A percentile compares a stretch with the other conserved stretches of the same genome.
These are phyloP conservation scores for Neurospora africana DNA, from an alignment of 495 filamentous ascomycete species.

Conservation along the genomic window DNA sequence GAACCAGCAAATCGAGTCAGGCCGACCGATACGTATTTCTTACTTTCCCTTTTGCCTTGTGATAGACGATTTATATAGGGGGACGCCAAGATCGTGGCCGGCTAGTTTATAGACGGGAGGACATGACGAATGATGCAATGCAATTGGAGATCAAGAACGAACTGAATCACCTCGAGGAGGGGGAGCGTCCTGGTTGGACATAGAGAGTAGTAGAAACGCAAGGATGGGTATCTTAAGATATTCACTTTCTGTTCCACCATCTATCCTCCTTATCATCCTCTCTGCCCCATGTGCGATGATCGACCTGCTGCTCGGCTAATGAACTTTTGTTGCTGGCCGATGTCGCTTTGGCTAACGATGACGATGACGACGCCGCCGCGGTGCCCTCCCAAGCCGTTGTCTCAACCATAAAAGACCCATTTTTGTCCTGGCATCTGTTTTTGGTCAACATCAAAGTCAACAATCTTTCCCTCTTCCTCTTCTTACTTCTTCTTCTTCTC, in stretches of 20 bases:
- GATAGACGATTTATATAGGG: neutral
- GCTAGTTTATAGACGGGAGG: neutral
- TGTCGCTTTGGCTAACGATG: neutral
- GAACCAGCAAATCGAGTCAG: constrained; percentile 12
- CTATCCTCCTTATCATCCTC: neutral
- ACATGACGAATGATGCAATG: neutral
- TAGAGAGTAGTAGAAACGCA: neutral
- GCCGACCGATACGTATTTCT: neutral
- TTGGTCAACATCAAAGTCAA: neutral
- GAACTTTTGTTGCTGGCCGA: neutral
- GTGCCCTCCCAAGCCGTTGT: constrained; percentile 66
- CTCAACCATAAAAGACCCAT: constrained; percentile 58
- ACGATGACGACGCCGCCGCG: neutral
- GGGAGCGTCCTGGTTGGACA: neutral
- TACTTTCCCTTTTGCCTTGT: neutral
- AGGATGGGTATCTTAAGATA: neutral
- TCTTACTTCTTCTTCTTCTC: neutral
- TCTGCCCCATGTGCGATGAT: neutral
- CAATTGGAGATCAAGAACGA: neutral
- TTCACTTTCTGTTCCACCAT: neutral
- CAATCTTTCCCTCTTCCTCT: neutral
- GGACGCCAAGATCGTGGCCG: neutral
- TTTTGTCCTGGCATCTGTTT: constrained; percentile 58
- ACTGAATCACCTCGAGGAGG: neutral
- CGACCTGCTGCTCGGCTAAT: neutral